A percentile compares a stretch with the other conserved stretches of the same genome.
Evolutionary conservation across 352 stramenopile genomes (phyloP).

Genomic region (Phytophthora constricta): DNA sequence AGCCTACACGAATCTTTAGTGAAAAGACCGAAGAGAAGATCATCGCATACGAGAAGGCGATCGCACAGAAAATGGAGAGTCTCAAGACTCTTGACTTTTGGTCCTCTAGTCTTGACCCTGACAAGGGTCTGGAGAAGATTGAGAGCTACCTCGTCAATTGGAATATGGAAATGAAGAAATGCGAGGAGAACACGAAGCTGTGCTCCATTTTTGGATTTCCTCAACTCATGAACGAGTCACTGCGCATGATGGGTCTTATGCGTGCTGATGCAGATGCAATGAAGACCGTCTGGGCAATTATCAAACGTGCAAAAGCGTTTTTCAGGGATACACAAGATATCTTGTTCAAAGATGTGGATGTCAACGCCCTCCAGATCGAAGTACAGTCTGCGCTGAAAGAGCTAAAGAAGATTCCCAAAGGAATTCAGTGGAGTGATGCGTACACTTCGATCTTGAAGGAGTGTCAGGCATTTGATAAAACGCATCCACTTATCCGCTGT

Average conservation of each 20-base stretch:
- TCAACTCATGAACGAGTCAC: constrained; percentile 92
- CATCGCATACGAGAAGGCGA: constrained; percentile 91
- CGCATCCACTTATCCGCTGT: constrained; percentile 78
- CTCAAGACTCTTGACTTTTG: constrained; percentile 88
- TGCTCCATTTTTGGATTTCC: constrained; percentile 96
- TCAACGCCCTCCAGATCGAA: constrained; percentile 95
- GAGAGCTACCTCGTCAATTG: constrained; percentile 82
- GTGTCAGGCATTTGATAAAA: constrained; percentile 87
- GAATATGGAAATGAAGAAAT: constrained; percentile 91
- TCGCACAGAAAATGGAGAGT: constrained; percentile 83
- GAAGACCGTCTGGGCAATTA: constrained; percentile 83
- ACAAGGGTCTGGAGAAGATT: constrained; percentile 86
- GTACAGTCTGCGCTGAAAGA: constrained; percentile 94
- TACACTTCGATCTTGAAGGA: constrained; percentile 89
- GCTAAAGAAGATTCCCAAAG: constrained; percentile 92
- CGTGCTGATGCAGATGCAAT: constrained; percentile 74
- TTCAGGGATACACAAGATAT: constrained; percentile 76
- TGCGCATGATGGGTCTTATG: constrained; percentile 91
- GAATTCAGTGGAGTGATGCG: constrained; percentile 92
- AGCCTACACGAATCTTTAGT: constrained; percentile 85
- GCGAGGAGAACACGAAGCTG: constrained; percentile 92
- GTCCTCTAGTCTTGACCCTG: constrained; percentile 79
- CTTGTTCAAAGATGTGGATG: constrained; percentile 92
- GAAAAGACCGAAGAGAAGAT: constrained; percentile 95
- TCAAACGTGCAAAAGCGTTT: constrained; percentile 79